Evolutionary conservation across 2,329 filamentous ascomycete species (phyloP).

Genomic region (Fusarium ramigenum): DNA sequence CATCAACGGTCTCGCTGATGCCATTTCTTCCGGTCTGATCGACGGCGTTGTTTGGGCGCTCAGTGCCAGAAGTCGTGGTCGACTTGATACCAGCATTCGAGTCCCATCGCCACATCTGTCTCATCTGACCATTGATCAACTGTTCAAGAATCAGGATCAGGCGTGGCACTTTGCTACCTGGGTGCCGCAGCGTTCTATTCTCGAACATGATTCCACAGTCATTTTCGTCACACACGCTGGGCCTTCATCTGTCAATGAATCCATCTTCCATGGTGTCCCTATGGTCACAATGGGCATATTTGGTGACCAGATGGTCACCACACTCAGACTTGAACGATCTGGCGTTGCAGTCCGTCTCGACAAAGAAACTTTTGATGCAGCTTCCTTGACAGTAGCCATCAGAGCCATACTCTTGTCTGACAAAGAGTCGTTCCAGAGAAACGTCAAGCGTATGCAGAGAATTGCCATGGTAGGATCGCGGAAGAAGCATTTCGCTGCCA

Average conservation of each 20-base stretch:
- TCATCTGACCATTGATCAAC: not conserved
- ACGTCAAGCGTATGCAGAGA: not conserved
- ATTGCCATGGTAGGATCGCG: not conserved
- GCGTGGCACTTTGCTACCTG: not conserved
- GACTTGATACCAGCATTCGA: not conserved
- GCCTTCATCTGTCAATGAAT: not conserved
- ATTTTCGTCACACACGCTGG: not conserved
- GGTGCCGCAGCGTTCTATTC: not conserved
- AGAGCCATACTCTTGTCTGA: not conserved
- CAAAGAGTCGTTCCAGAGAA: not conserved
- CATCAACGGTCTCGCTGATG: not conserved
- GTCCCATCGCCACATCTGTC: not conserved
- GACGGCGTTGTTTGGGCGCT: not conserved
- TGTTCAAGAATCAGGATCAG: not conserved
- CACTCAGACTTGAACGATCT: not conserved
- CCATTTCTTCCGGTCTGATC: not conserved
- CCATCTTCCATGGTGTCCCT: conserved; percentile 1
- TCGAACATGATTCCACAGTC: not conserved
- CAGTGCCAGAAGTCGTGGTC: not conserved
- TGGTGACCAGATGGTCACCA: not conserved
- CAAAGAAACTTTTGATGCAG: not conserved
- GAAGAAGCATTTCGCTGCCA: not conserved
- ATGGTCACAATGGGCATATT: conserved; percentile 2
- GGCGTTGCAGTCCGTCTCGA: not conserved
- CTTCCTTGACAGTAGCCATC: not conserved